Conservation (phyloP, 2,329 filamentous ascomycete species). For the Hypoxylon rubiginosum region DNA sequence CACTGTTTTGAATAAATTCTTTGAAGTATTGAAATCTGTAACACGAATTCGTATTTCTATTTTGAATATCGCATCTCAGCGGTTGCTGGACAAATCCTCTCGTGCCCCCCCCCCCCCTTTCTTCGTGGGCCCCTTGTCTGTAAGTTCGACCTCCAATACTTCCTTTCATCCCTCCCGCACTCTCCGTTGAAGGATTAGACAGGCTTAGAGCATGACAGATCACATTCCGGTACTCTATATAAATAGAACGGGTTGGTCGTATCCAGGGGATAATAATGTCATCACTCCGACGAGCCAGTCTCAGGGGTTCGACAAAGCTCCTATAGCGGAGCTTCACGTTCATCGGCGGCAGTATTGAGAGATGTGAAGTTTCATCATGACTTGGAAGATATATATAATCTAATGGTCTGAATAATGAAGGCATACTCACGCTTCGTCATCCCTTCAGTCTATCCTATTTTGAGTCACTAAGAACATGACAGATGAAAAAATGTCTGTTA, state of each 20-base stretch:
- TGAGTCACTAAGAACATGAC: too few species aligned
- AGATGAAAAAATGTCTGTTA: too few species aligned
- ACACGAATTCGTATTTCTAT: neutral
- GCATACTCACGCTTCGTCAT: too few species aligned
- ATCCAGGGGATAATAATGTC: neutral
- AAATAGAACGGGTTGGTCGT: neutral
- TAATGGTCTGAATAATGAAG: too few species aligned
- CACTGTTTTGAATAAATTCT: neutral
- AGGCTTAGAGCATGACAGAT: neutral
- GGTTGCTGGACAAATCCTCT: neutral
- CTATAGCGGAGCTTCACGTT: neutral
- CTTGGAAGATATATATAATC: neutral
- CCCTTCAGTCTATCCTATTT: too few species aligned
- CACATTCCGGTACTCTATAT: too few species aligned
- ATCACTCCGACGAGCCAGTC: neutral
- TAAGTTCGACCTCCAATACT: neutral
- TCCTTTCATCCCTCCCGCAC: neutral
- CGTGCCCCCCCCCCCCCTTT: neutral
- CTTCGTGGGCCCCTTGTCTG: neutral
- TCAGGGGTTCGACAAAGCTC: neutral
- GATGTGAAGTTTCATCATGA: neutral
- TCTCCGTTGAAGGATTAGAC: neutral
- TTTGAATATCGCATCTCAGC: neutral
- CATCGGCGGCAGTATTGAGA: neutral
- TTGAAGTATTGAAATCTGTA: neutral